Evolutionary conservation across 2,329 filamentous ascomycete species (phyloP).

Genomic region (Pestalotiopsis fici): DNA sequence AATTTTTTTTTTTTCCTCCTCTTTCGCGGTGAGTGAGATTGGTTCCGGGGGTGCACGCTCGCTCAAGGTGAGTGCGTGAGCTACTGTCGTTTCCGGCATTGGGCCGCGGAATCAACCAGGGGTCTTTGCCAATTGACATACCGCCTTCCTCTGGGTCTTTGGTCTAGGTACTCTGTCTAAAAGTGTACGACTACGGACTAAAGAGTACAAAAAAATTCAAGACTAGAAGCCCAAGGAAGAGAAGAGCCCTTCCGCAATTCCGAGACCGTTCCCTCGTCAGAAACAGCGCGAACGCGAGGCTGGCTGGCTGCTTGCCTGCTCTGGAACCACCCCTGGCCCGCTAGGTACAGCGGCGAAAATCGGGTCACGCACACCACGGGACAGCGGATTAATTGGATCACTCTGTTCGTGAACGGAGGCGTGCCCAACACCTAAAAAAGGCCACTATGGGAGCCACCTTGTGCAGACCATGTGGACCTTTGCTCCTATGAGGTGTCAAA

Average conservation of each 20-base stretch:
- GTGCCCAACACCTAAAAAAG: background rate
- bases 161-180: background rate
- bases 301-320: background rate
- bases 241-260: constrained; percentile 1
- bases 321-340: background rate
- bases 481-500: constrained; percentile 8
- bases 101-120: background rate
- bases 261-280: constrained; percentile 8
- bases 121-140: background rate
- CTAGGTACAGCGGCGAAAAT: constrained; percentile 2
- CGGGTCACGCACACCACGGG: constrained; percentile 7
- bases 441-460: background rate
- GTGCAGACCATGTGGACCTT: constrained; percentile 4
- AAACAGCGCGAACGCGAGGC: background rate
- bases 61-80: background rate
- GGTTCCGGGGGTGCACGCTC: background rate
- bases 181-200: background rate
- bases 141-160: background rate
- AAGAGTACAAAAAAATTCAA: no score
- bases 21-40: background rate
- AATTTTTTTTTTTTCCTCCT: no score
- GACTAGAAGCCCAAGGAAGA: background rate
- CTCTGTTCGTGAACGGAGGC: background rate
- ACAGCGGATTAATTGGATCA: background rate
- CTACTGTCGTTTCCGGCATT: background rate